Evolutionary conservation across 176 grass and related monocot species (phyloP).

Genomic region (Rhynchospora pubera): DNA sequence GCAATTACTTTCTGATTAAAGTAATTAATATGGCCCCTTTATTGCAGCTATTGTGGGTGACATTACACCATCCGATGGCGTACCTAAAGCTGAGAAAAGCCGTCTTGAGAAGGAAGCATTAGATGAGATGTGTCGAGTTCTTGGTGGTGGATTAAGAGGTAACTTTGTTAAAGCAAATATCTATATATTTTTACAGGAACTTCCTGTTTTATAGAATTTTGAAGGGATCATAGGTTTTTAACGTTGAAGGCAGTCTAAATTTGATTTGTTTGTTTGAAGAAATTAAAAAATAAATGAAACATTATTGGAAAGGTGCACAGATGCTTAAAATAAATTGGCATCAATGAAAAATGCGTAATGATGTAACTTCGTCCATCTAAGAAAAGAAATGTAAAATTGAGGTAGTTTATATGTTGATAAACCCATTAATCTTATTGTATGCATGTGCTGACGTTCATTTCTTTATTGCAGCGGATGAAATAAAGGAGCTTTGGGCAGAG

Average conservation of each 20-base stretch:
- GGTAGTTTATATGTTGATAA: not conserved
- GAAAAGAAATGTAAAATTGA: not conserved
- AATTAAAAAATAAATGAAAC: too few relatives aligned
- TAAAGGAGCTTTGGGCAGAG: slow-evolving; percentile 81
- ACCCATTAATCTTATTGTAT: not conserved
- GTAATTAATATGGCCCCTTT: not conserved
- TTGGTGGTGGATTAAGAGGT: slow-evolving; percentile 75
- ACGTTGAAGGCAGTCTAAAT: not conserved
- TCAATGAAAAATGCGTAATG: not conserved
- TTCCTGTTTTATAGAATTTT: not conserved
- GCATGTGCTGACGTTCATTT: not conserved
- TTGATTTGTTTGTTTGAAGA: not conserved
- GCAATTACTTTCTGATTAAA: not conserved
- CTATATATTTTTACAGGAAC: too few relatives aligned
- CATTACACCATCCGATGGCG: slow-evolving; percentile 92
- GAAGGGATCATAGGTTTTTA: not conserved
- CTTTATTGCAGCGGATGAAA: slow-evolving; percentile 63
- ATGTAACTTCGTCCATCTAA: too few relatives aligned
- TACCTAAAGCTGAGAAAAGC: slow-evolving; percentile 90
- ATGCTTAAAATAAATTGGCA: not conserved
- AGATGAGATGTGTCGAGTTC: slow-evolving; percentile 86
- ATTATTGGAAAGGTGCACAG: too few relatives aligned
- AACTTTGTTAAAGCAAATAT: not conserved
- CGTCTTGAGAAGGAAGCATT: slow-evolving; percentile 66
- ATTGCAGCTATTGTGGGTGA: slow-evolving; percentile 88